A percentile compares a stretch with the other conserved stretches of the same genome.
phyloP scores from a whole-genome alignment of 148 eudicot species.

The Persicaria maculosa region DNA sequence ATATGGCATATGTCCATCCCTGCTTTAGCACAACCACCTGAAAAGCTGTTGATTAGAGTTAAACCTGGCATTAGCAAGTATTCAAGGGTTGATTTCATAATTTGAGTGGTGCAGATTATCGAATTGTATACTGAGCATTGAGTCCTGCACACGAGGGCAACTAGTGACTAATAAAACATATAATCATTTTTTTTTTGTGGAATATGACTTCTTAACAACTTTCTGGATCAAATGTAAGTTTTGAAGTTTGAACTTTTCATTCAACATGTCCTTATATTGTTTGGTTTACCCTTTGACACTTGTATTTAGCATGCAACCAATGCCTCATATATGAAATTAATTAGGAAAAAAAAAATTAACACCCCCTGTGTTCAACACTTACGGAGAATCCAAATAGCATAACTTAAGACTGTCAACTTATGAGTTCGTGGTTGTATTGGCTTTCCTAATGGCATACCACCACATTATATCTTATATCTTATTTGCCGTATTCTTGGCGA shows the following conservation, averaged over 20 bases:
- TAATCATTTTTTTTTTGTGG: background rate
- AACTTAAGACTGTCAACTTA: background rate
- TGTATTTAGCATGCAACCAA: background rate
- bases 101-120: background rate
- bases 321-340: background rate
- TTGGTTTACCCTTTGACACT: background rate
- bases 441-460: background rate
- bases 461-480: background rate
- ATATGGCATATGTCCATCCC: background rate
- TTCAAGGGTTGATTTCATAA: background rate
- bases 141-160: background rate
- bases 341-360: background rate
- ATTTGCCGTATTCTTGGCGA: background rate
- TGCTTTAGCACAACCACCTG: background rate
- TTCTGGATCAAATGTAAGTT: background rate
- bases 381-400: background rate
- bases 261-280: background rate
- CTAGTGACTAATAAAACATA: background rate
- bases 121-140: background rate
- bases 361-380: background rate
- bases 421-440: background rate
- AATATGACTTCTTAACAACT: background rate
- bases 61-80: background rate
- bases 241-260: conserved; percentile 2
- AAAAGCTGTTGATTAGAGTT: background rate